Conservation (phyloP, 306 rosid genomes). For the Lotus japonicus region DNA sequence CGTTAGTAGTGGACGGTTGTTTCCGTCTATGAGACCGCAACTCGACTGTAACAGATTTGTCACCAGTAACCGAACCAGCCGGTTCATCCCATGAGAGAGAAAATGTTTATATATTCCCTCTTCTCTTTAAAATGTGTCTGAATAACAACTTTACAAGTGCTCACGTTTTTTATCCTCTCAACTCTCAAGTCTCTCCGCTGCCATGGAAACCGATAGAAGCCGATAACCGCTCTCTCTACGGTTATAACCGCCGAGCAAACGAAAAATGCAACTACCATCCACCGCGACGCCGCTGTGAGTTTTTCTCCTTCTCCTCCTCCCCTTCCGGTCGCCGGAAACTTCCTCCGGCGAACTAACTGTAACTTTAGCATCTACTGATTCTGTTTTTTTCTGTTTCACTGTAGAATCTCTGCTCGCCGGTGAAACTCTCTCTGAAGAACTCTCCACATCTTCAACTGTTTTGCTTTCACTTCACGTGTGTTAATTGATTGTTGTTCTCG, state of each 20-base stretch:
- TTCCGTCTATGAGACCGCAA: background rate
- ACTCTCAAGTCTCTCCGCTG: slow-evolving; percentile 30
- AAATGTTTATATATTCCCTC: slow-evolving; percentile 59
- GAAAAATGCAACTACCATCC: slow-evolving; percentile 23
- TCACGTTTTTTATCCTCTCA: slow-evolving; percentile 25
- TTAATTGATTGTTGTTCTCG: background rate
- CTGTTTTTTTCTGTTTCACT: background rate
- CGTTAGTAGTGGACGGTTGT: slow-evolving; percentile 33
- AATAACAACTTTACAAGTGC: slow-evolving; percentile 6
- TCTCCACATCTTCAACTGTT: slow-evolving; percentile 19
- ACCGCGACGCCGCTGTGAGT: background rate
- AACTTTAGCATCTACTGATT: background rate
- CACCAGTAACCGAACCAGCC: slow-evolving; percentile 55
- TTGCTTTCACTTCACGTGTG: slow-evolving; percentile 5
- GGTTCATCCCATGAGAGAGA: slow-evolving; percentile 41
- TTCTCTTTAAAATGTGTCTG: slow-evolving; percentile 40
- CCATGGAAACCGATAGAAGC: slow-evolving; percentile 28
- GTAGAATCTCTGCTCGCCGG: slow-evolving; percentile 5
- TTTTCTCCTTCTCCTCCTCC: background rate
- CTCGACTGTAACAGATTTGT: slow-evolving; percentile 6
- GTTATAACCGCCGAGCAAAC: slow-evolving; percentile 4
- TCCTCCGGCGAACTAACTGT: slow-evolving; percentile 28
- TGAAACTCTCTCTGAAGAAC: background rate
- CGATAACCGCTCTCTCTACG: slow-evolving; percentile 17
- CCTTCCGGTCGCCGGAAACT: slow-evolving; percentile 16